phyloP scores from a whole-genome alignment of 2,329 filamentous ascomycete species.

The Chaetomiaceae sp. region DNA sequence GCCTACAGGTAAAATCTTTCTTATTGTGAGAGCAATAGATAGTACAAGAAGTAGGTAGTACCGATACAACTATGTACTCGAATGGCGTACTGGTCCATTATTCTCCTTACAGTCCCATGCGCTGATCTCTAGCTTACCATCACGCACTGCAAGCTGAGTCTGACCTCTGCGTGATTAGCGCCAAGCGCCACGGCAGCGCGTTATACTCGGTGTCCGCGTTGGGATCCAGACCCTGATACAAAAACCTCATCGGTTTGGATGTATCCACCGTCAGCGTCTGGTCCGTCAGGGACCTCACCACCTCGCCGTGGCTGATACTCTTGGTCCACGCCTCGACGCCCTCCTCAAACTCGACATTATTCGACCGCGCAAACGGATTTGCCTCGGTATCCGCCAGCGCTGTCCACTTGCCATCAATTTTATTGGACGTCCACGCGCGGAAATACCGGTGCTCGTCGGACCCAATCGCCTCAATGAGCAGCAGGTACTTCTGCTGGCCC shows the following conservation, averaged over 20 bases:
- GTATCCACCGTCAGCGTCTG: constrained; percentile 36
- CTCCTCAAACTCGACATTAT: constrained; percentile 35
- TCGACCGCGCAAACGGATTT: constrained; percentile 36
- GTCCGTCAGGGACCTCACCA: constrained; percentile 34
- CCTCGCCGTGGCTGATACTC: constrained; percentile 33
- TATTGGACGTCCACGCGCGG: constrained; percentile 36
- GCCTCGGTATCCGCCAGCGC: constrained; percentile 33
- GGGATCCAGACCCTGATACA: constrained; percentile 39
- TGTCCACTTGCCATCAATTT: constrained; percentile 34
- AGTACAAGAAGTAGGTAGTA: too few species aligned
- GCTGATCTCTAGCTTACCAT: too few species aligned
- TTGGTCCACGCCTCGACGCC: constrained; percentile 33
- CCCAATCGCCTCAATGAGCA: constrained; percentile 39
- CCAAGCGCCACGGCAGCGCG: constrained; percentile 36
- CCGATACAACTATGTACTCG: too few species aligned
- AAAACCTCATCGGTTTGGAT: constrained; percentile 28
- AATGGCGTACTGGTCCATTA: too few species aligned
- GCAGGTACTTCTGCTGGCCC: constrained; percentile 34
- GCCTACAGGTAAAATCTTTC: too few species aligned
- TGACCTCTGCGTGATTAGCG: constrained; percentile 28
- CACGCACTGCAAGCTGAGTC: not conserved
- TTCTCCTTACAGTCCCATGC: too few species aligned
- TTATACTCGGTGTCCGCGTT: constrained; percentile 32
- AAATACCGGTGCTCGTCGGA: constrained; percentile 34
- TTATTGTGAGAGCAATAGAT: too few species aligned